A percentile compares a stretch with the other conserved stretches of the same genome.
Conservation (phyloP, 805 yeast genomes). For the Cyberlindnera bimundalis region DNA sequence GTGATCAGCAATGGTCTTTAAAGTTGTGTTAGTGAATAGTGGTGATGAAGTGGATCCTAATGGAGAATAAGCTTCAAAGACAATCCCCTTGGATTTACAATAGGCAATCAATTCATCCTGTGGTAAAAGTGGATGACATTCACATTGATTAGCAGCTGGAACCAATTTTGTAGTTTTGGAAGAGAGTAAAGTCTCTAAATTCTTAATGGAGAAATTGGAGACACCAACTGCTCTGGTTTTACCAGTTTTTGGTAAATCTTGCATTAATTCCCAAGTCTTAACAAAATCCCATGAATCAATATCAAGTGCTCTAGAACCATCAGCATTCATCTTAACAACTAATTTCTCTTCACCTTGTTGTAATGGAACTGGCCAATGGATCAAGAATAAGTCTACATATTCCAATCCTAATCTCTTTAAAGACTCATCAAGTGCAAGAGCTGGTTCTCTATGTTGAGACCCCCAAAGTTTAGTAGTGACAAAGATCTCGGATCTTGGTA, state of each 20-base stretch:
- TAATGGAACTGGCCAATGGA: conserved; percentile 79
- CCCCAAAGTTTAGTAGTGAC: conserved; percentile 71
- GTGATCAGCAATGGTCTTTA: conserved; percentile 44
- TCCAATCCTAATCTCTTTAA: conserved; percentile 63
- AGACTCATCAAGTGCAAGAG: conserved; percentile 52
- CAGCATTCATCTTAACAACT: conserved; percentile 10
- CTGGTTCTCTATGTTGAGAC: conserved; percentile 42
- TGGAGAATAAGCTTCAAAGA: conserved; percentile 22
- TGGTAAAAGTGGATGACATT: conserved; percentile 24
- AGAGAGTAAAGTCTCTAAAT: conserved; percentile 13
- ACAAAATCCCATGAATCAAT: conserved; percentile 54
- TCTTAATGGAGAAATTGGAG: conserved; percentile 24
- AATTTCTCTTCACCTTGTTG: conserved; percentile 36
- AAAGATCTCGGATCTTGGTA: conserved; percentile 62
- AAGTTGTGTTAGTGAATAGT: conserved; percentile 33
- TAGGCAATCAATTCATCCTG: conserved; percentile 20
- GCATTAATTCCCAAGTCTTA: conserved; percentile 24
- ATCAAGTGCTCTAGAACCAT: conserved; percentile 43
- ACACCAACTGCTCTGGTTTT: conserved; percentile 23
- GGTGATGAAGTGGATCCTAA: conserved; percentile 21
- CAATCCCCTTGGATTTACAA: conserved; percentile 14
- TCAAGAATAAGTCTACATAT: conserved; percentile 72
- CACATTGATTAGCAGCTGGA: conserved; percentile 25
- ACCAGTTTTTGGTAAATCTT: conserved; percentile 12
- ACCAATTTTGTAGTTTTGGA: conserved; percentile 10